These are phyloP conservation scores for Gnaphalium uliginosum DNA, from an alignment of 129 eudicot genomes.

Conservation along the genomic window DNA sequence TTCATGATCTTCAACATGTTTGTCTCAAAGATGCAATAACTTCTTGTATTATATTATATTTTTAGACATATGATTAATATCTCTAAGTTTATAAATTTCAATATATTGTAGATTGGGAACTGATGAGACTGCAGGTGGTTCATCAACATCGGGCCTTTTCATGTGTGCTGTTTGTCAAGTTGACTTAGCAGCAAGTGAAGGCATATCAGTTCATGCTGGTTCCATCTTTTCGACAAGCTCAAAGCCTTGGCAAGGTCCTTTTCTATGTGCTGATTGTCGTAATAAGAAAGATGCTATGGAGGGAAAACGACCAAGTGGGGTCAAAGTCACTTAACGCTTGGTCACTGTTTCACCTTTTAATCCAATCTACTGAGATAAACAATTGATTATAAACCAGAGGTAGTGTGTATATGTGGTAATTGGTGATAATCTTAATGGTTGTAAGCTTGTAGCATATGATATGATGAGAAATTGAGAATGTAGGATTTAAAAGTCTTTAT, in stretches of 20 bases:
- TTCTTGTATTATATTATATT: too few species aligned
- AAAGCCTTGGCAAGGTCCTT: conserved; percentile 97
- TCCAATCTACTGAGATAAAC: background rate
- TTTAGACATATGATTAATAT: background rate
- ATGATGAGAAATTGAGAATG: conserved; percentile 18
- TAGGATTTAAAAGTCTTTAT: conserved; percentile 16
- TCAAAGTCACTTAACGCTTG: conserved; percentile 37
- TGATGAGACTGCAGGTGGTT: conserved; percentile 45
- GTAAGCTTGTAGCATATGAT: conserved; percentile 35
- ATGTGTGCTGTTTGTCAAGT: conserved; percentile 80
- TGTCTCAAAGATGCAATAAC: too few species aligned
- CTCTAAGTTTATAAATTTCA: background rate
- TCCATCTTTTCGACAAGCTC: conserved; percentile 79
- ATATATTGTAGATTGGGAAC: conserved; percentile 65
- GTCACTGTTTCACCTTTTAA: too few species aligned
- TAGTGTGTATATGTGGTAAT: conserved; percentile 31
- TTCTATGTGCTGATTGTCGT: conserved; percentile 72
- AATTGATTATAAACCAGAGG: background rate
- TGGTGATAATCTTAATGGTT: too few species aligned
- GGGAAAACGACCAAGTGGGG: conserved; percentile 88
- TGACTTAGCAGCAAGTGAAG: conserved; percentile 77
- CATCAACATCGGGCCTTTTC: conserved; percentile 56
- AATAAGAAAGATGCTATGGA: conserved; percentile 96
- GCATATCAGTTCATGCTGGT: conserved; percentile 92
- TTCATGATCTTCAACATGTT: too few species aligned